Conservation (phyloP, 768 basidiomycete genomes). For the Mycena olivaceomarginata region DNA sequence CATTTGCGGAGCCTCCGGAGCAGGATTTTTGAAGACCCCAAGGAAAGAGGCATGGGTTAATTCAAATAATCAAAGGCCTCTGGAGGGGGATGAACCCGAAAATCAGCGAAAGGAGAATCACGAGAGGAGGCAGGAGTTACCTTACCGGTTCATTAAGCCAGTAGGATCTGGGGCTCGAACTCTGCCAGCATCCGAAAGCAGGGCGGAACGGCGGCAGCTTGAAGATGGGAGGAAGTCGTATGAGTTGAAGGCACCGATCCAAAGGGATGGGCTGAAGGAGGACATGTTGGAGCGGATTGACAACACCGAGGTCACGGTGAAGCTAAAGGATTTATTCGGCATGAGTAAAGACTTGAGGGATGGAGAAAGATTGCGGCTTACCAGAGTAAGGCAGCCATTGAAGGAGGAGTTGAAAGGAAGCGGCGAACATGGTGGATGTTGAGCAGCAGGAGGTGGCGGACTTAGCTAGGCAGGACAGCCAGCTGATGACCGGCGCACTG, state of each 20-base stretch:
- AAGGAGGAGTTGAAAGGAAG: not conserved
- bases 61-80: not conserved
- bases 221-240: not conserved
- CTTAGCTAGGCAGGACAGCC: not conserved
- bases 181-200: conserved; percentile 6
- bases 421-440: not conserved
- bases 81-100: not conserved
- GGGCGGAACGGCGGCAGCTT: not conserved
- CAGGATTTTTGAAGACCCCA: conserved; percentile 21
- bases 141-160: too few relatives aligned
- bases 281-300: conserved; percentile 20
- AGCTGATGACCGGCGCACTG: not conserved
- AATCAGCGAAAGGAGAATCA: too few relatives aligned
- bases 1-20: not conserved
- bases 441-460: not conserved
- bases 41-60: conserved; percentile 3
- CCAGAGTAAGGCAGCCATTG: not conserved
- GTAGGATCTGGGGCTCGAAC: conserved; percentile 13
- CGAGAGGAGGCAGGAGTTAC: too few relatives aligned
- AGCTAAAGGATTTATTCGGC: conserved; percentile 4
- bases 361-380: conserved; percentile 19
- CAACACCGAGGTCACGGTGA: conserved; percentile 16
- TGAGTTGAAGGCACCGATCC: conserved; percentile 20
- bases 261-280: conserved; percentile 6
- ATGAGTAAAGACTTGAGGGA: conserved; percentile 17